Evolutionary conservation across 192 early-diverging fungal species (phyloP), one percentile per base, ranked within the genome.

Genomic region (Coemansia sp.): DNA sequence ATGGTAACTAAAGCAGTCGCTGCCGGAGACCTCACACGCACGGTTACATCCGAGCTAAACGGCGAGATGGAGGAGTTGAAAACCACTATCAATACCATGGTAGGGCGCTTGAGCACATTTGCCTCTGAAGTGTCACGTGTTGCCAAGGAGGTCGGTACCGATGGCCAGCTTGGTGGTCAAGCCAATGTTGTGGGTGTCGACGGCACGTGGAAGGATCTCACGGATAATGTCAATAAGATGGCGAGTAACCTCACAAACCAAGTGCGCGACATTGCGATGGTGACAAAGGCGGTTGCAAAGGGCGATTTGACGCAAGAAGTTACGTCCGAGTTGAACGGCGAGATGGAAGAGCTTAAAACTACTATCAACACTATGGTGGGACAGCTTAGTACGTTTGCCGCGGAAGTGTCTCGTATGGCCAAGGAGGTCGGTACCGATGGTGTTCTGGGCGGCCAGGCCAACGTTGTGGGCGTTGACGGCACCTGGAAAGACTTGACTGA

Each of bases 61-160:
- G 88, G 88, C 48, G 88, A 90, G 68, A 87, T 88, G 68, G 60
- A 70, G 8, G 81, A 86, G 19, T 57, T 90, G 11, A 90, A 90
- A 60, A 1, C 7, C 6, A 31, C 31, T 6, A 31, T 31, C 6
- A 31, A 31, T 8, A 31, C 31, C 21, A 21, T 21, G 21, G 21
- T 21, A 21, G 21, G 21, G 21, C 21, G 21, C 21, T 21, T 86
- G 22, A 60, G 63, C 16, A 82, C 79, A 0, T 90, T 90, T 69
- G 84, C 89, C 0, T 54, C 75, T 0, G 89, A 90, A 65, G 87
- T 90, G 1, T 83, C 88, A 1, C 85, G 88, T 62, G 88, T 90
- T 9, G 85, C 86, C 25, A 62, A 71, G 9, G 85, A 88, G 58
- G 88, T 89, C 37, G 88, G 88, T 3, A 89, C 88, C 2, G 88